Evolutionary conservation across 306 rosid genomes (phyloP).

Genomic region (Fagus crenata): DNA sequence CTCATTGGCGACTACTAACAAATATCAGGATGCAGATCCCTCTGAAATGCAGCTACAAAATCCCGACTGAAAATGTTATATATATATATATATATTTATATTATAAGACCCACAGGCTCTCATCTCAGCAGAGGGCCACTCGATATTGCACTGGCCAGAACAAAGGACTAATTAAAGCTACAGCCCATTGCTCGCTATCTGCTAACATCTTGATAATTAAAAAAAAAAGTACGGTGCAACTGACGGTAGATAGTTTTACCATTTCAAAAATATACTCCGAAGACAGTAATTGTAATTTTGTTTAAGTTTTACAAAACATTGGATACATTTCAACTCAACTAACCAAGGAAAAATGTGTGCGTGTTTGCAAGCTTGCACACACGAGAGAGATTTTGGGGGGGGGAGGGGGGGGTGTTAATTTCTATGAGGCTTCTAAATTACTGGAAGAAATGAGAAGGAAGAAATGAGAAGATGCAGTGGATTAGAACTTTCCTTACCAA

Average conservation of each 20-base stretch:
- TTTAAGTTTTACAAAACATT: constrained; percentile 6
- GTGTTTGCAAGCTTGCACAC: not conserved
- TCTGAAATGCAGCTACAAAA: not conserved
- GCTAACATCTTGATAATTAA: not conserved
- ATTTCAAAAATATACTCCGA: not conserved
- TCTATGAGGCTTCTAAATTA: not conserved
- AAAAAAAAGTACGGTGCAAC: not conserved
- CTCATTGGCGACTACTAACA: not conserved
- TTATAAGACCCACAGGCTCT: not conserved
- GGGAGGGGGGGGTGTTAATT: not conserved
- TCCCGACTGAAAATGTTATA: not conserved
- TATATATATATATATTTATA: not conserved
- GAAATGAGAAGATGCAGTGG: constrained; percentile 3
- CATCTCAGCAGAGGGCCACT: not conserved
- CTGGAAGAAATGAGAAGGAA: constrained; percentile 25
- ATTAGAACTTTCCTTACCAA: constrained; percentile 1
- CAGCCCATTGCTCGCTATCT: not conserved
- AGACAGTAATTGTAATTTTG: not conserved
- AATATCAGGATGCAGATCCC: not conserved
- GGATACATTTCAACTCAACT: not conserved
- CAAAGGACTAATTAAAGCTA: not conserved
- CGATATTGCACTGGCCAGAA: not conserved
- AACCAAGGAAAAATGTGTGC: not conserved
- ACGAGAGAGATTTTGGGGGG: not conserved
- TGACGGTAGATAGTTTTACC: not conserved